Evolutionary conservation across 2,329 filamentous ascomycete genomes (phyloP), one percentile per base, ranked within the genome.

Genomic region (Ophiostoma sp.): DNA sequence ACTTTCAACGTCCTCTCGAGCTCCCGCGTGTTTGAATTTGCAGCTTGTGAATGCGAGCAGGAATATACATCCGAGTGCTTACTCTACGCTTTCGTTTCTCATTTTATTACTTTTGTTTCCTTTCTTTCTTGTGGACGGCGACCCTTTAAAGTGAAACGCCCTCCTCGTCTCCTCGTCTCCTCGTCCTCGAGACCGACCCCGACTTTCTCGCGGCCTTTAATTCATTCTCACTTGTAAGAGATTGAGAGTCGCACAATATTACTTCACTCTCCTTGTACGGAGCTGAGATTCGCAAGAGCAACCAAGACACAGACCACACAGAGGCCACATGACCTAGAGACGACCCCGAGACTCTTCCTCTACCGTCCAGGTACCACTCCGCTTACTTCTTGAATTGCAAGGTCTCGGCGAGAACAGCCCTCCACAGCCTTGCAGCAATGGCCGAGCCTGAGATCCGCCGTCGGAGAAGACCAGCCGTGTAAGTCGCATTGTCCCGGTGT

Each of bases 391-490:
- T 44, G 41, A 44, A 44, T 6, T 6, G 15, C 44, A n/a, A 41
- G 27, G 44, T n/a, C 41, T 44, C 20, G 44, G 44, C 4, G 17
- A 48, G 17, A 48, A n/a, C 4, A 48, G 20, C 44, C 7, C n/a
- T 48, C 3, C 17, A 48, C n/a, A 57, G 52, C 20, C 52, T 27
- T 27, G 13, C 20, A 57, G 23, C 48, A n/a, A 57, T 57, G 52
- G 1, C 52, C 52, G 52, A 57, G 3, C 52, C 52, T n/a, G 52
- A 57, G 52, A 57, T 15, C 15, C 52, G 52, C 11, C n/a, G 52
- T 11, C n/a, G 52, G 52, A 57, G 52, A 27, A 57, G 52, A 15
- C 52, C 52, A 57, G 52, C 52, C 52, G 52, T 57, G 52, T 57
- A 57, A 57, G 52, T 57, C 3, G 5, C 13, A 17, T 20, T 48